Percentiles rank a stretch among this genome's conserved stretches.
phyloP scores from a whole-genome alignment of 306 rosid species.

The Cucurbita moschata region DNA sequence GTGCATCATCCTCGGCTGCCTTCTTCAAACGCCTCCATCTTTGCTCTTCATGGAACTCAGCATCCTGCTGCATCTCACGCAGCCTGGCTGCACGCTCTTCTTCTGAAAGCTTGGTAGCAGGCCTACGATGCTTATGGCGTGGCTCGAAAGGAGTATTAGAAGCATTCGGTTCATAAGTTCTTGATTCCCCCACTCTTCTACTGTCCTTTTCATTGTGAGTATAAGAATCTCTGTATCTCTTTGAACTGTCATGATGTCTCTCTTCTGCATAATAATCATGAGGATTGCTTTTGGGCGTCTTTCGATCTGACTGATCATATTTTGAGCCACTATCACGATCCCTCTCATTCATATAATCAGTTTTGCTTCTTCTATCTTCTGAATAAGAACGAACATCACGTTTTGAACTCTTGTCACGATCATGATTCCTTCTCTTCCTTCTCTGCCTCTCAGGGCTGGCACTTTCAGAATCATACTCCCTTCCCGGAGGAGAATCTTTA shows the following conservation, averaged over 20 bases:
- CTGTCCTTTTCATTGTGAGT: slow-evolving; percentile 17
- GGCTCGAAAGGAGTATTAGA: slow-evolving; percentile 21
- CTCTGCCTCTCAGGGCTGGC: slow-evolving; percentile 23
- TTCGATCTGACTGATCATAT: slow-evolving; percentile 23
- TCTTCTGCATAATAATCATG: slow-evolving; percentile 12
- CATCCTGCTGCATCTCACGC: slow-evolving; percentile 79
- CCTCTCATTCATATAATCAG: slow-evolving; percentile 9
- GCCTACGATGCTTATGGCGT: slow-evolving; percentile 34
- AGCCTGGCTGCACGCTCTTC: slow-evolving; percentile 84
- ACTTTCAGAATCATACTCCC: slow-evolving; percentile 35
- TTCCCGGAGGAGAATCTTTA: slow-evolving; percentile 20
- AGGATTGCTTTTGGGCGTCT: slow-evolving; percentile 12
- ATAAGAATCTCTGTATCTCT: slow-evolving; percentile 21
- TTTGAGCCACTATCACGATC: slow-evolving; percentile 14
- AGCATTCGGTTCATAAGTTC: slow-evolving; percentile 15
- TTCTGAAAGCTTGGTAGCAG: slow-evolving; percentile 57
- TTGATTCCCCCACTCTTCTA: slow-evolving; percentile 20
- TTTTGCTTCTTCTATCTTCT: slow-evolving; percentile 11
- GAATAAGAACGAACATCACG: slow-evolving; percentile 13
- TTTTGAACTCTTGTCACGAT: slow-evolving; percentile 14
- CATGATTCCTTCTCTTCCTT: slow-evolving; percentile 28
- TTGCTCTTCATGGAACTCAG: slow-evolving; percentile 86
- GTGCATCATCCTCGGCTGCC: slow-evolving; percentile 66
- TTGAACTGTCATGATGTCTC: slow-evolving; percentile 32
- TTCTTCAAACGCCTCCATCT: slow-evolving; percentile 84